Conservation (phyloP, 345 rosid species). For the Brassica incana region DNA sequence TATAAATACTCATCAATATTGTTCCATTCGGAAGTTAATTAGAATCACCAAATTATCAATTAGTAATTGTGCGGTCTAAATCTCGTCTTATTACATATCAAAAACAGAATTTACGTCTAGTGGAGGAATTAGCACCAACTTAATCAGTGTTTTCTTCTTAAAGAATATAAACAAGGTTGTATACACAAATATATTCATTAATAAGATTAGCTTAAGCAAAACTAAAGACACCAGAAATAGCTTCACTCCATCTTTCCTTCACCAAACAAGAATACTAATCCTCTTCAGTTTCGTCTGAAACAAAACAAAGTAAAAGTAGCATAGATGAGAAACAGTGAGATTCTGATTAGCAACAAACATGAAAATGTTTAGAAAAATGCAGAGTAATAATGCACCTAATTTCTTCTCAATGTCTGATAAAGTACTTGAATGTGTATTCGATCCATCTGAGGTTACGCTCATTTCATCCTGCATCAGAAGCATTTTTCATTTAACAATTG, state of each 20-base stretch:
- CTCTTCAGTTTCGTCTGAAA: constrained; percentile 36
- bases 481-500: background rate
- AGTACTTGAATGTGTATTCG: constrained; percentile 36
- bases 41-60: background rate
- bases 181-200: constrained; percentile 9
- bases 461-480: constrained; percentile 52
- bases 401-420: constrained; percentile 27
- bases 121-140: background rate
- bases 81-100: constrained; percentile 2
- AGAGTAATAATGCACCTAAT: constrained; percentile 24
- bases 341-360: constrained; percentile 14
- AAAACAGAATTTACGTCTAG: constrained; percentile 19
- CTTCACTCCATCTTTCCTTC: constrained; percentile 4
- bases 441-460: constrained; percentile 37
- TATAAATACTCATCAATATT: background rate
- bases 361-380: background rate
- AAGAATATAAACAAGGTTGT: background rate
- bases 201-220: constrained; percentile 18
- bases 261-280: constrained; percentile 15
- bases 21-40: background rate
- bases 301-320: background rate
- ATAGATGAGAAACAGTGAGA: constrained; percentile 9
- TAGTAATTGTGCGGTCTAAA: constrained; percentile 6
- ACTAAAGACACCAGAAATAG: constrained; percentile 1
- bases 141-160: constrained; percentile 14